Conservation (phyloP, 176 grass and related monocot genomes). For the Eragrostis nindensis region DNA sequence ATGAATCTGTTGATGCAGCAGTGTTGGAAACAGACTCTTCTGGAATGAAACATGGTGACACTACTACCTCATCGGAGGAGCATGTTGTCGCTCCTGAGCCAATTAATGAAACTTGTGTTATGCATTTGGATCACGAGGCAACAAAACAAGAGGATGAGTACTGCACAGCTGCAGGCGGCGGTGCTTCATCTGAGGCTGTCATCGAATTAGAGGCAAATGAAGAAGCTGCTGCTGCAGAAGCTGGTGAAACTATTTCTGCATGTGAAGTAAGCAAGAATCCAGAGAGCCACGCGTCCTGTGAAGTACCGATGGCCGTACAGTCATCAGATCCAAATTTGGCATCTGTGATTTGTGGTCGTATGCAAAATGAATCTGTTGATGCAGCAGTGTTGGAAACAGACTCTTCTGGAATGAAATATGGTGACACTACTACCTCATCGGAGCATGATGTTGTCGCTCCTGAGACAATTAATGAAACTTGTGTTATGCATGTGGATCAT, state of each 20-base stretch:
- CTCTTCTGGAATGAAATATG: neutral
- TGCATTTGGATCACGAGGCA: constrained; percentile 16
- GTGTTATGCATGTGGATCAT: constrained; percentile 27
- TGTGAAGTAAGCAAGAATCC: neutral
- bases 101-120: constrained; percentile 29
- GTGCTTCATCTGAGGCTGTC: constrained; percentile 1
- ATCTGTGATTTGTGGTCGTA: neutral
- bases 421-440: neutral
- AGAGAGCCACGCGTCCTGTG: neutral
- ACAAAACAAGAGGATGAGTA: neutral
- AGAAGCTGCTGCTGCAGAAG: neutral
- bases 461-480: constrained; percentile 25
- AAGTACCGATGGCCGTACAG: neutral
- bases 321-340: constrained; percentile 13
- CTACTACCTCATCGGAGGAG: neutral
- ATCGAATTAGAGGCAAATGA: neutral
- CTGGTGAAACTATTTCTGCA: neutral
- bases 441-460: neutral
- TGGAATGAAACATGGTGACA: neutral
- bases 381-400: neutral
- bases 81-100: neutral
- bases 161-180: neutral
- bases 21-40: neutral
- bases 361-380: neutral
- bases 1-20: neutral